These are phyloP conservation scores for Pleurotus tuoliensis DNA, from an alignment of 768 basidiomycete genomes.

Conservation along the genomic window DNA sequence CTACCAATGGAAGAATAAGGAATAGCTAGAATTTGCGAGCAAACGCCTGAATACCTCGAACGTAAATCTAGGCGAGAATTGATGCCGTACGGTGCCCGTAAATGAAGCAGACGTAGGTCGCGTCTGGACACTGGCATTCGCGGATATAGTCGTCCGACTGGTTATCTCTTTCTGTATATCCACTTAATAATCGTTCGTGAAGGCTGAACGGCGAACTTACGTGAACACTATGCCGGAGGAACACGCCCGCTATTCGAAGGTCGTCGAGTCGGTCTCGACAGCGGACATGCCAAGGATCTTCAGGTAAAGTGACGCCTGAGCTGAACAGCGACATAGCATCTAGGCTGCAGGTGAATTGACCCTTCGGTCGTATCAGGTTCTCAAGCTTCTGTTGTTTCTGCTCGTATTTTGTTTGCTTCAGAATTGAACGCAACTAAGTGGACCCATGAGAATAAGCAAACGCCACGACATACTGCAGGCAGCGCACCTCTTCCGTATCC, in stretches of 20 bases:
- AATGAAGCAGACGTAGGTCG: constrained; percentile 23
- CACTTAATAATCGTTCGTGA: no score
- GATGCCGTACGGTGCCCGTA: constrained; percentile 70
- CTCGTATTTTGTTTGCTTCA: constrained; percentile 35
- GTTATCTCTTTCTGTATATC: constrained; percentile 42
- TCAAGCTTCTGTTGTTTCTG: constrained; percentile 34
- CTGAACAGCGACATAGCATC: constrained; percentile 48
- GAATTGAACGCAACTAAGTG: constrained; percentile 40
- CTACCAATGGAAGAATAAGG: constrained; percentile 23
- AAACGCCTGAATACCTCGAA: constrained; percentile 35
- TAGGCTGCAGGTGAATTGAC: constrained; percentile 39
- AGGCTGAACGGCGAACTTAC: constrained; percentile 21
- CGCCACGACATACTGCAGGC: background rate
- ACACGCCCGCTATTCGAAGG: constrained; percentile 28
- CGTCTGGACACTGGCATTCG: background rate
- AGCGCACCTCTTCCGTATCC: constrained; percentile 43
- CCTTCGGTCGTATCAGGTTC: constrained; percentile 39
- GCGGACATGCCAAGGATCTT: constrained; percentile 19
- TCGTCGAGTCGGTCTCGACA: constrained; percentile 32
- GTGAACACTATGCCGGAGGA: constrained; percentile 40
- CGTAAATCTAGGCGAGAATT: constrained; percentile 62
- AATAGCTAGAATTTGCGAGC: background rate
- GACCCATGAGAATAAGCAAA: no score
- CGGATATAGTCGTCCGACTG: constrained; percentile 37
- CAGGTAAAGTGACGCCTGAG: constrained; percentile 24